Evolutionary conservation across 352 stramenopile species (phyloP), one percentile per base, ranked within the genome.

Genomic region (Phytopythium montanum): DNA sequence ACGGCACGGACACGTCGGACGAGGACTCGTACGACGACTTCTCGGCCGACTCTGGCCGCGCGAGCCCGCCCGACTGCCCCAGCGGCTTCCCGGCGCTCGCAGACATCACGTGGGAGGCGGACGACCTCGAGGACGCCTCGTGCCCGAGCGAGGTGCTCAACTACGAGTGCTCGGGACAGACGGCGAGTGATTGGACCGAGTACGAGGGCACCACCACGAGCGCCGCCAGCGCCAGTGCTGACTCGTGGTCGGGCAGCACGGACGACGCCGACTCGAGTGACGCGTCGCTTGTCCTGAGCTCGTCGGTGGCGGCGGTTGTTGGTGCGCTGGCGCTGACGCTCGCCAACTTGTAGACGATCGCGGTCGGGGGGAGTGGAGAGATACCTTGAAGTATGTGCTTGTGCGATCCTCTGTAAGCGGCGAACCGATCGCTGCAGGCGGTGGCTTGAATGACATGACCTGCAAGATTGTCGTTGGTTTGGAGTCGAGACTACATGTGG

Each of bases 161-260:
- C 49, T 81, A 75, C 68, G 58, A 73, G 60, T 85, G 75, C 50
- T 65, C 72, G 31, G 64, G 64, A 8, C 75, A 85, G 45, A 74
- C 55, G n/a, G 61, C 70, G 26, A 85, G 72, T 42, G 75, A 70
- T 42, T 85, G 75, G 75, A 78, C 72, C 23, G 68, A 61, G 54
- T 70, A 71, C 52, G 50, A 61, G 19, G 65, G 68, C 55, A 72
- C 68, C 5, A 70, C 61, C 16, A 69, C 65, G 5, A 70, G 65
- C 25, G 65, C 65, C 10, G 65, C 65, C 29, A 75, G 68, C 55
- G 63, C 53, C 21, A 68, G 31, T 28, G 68, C 60, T 13, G 58
- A 62, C 29, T 21, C 45, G 49, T 33, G 19, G 72, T 78, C 52
- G 5, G 31, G 31, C 2, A 36, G 31, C 31, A 36, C 31, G 7